Percentiles rank a stretch among this genome's conserved stretches.
phyloP scores from a whole-genome alignment of 352 stramenopile species.

The Phytopythium boreale region DNA sequence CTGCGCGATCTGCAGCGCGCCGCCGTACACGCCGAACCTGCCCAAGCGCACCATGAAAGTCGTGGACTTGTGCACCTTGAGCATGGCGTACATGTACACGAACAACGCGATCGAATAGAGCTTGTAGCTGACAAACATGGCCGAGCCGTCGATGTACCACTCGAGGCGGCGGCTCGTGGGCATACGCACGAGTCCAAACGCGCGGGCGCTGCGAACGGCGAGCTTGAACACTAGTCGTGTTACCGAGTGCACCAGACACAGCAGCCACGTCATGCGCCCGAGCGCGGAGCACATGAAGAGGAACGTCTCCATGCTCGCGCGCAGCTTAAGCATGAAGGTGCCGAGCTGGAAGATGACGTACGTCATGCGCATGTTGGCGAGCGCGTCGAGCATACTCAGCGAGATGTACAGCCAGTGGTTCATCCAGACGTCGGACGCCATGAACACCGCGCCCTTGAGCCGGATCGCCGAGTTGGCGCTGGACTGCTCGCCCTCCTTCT shows the following conservation, averaged over 20 bases:
- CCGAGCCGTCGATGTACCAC: constrained; percentile 21
- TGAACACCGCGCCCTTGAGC: constrained; percentile 23
- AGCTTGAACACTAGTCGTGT: constrained; percentile 14
- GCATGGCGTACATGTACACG: constrained; percentile 15
- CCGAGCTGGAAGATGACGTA: constrained; percentile 31
- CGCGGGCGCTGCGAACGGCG: constrained; percentile 3
- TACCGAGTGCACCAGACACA: constrained; percentile 30
- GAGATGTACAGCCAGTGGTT: constrained; percentile 46
- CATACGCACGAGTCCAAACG: constrained; percentile 5
- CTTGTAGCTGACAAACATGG: constrained; percentile 29
- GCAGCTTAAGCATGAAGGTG: constrained; percentile 29
- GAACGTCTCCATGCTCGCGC: constrained; percentile 26
- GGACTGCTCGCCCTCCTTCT: background rate
- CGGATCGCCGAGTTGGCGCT: constrained; percentile 8
- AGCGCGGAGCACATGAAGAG: constrained; percentile 31
- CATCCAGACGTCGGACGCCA: constrained; percentile 39
- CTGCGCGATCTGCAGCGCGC: constrained; percentile 11
- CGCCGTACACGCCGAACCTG: constrained; percentile 20
- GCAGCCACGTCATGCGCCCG: constrained; percentile 29
- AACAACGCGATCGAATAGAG: constrained; percentile 25
- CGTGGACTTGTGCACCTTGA: constrained; percentile 14
- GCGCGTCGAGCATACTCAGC: constrained; percentile 32
- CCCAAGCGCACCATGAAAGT: constrained; percentile 18
- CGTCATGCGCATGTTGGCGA: constrained; percentile 25
- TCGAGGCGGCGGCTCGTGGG: constrained; percentile 5